These are phyloP conservation scores for Fragosphaeria purpurea DNA, from an alignment of 2,329 filamentous ascomycete genomes.

Conservation along the genomic window DNA sequence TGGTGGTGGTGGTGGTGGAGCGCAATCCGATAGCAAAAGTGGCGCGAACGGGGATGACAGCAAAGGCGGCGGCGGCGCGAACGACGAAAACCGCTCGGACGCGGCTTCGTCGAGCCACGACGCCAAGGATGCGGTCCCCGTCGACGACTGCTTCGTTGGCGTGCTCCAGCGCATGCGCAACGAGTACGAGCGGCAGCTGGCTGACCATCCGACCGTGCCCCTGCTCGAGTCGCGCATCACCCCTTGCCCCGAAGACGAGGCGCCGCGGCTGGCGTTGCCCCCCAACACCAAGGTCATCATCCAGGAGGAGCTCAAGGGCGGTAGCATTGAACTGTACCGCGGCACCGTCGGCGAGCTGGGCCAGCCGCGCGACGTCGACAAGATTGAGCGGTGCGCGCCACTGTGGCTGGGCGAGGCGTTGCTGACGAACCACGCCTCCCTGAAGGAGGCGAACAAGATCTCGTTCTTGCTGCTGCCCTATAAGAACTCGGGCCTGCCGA, in stretches of 20 bases:
- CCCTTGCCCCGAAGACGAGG: conserved; percentile 62
- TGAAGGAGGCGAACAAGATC: conserved; percentile 93
- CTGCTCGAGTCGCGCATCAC: conserved; percentile 47
- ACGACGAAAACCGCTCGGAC: conserved; percentile 4
- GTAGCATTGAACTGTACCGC: conserved; percentile 77
- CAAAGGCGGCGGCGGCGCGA: conserved; percentile 62
- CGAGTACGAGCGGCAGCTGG: conserved; percentile 60
- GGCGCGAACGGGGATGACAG: conserved; percentile 44
- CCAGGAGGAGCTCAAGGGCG: conserved; percentile 58
- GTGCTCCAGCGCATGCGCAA: conserved; percentile 62
- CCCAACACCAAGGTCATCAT: conserved; percentile 57
- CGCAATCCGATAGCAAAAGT: conserved; percentile 31
- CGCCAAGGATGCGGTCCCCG: conserved; percentile 36
- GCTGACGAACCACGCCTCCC: conserved; percentile 68
- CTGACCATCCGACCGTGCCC: conserved; percentile 40
- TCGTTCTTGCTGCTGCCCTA: conserved; percentile 83
- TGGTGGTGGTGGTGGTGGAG: no score
- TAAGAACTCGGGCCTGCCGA: conserved; percentile 57
- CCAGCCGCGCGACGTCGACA: conserved; percentile 54
- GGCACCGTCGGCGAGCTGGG: conserved; percentile 74
- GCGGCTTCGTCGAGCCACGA: conserved; percentile 37
- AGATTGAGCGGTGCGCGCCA: conserved; percentile 76
- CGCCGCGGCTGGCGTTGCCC: conserved; percentile 62
- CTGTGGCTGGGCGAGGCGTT: conserved; percentile 89
- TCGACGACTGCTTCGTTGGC: conserved; percentile 66